phyloP scores from a whole-genome alignment of 495 filamentous ascomycete genomes.

The Hypoxylon lienhwacheense region DNA sequence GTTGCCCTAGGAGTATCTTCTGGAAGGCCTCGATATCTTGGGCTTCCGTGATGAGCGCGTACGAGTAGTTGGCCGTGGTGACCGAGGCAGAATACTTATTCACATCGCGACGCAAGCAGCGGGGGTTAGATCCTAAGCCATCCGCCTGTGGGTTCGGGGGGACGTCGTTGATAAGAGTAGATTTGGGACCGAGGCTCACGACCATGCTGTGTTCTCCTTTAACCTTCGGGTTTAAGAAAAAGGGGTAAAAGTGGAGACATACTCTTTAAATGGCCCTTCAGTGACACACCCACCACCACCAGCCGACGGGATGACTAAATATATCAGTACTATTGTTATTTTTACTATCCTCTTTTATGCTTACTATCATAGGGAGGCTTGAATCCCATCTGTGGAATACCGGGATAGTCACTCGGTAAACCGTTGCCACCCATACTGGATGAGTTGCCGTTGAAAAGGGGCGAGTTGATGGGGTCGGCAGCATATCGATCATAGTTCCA shows the following conservation, averaged over 20 bases:
- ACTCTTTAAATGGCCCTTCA: constrained; percentile 58
- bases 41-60: constrained; percentile 52
- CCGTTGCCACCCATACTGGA: constrained; percentile 49
- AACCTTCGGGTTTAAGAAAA: background rate
- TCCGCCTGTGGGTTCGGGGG: constrained; percentile 40
- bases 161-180: constrained; percentile 37
- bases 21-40: constrained; percentile 56
- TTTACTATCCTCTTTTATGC: no score
- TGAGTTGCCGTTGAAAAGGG: constrained; percentile 47
- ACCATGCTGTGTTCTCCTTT: constrained; percentile 40
- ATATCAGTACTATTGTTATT: no score
- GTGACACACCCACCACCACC: constrained; percentile 64
- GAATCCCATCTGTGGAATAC: constrained; percentile 33
- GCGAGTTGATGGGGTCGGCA: constrained; percentile 42
- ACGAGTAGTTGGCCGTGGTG: constrained; percentile 51
- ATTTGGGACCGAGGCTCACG: constrained; percentile 45
- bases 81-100: constrained; percentile 52
- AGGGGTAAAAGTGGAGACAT: constrained; percentile 11
- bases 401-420: constrained; percentile 41
- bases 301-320: constrained; percentile 50
- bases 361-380: no score
- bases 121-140: constrained; percentile 43
- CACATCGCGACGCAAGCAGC: constrained; percentile 54
- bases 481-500: constrained; percentile 51
- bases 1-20: constrained; percentile 51